phyloP scores from a whole-genome alignment of 139 green algal species.

The Tetradesmus lagerheimii region DNA sequence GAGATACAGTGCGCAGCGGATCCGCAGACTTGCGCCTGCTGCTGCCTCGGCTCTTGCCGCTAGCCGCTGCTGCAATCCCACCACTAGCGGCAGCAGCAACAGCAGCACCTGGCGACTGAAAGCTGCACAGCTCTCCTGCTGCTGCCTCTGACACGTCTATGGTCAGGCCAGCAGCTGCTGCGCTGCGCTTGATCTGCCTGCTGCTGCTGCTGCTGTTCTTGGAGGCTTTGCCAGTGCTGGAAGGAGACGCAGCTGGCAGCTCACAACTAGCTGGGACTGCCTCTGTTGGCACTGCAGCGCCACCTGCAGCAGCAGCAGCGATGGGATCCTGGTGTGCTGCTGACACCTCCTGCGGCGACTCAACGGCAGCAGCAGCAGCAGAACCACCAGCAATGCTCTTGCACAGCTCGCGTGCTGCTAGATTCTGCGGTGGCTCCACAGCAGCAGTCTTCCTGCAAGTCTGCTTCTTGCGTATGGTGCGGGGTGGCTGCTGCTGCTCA shows the following conservation, averaged over 20 bases:
- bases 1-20: not conserved
- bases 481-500: not conserved
- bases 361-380: not conserved
- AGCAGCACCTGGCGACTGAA: conserved; percentile 14
- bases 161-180: not conserved
- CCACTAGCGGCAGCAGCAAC: not conserved
- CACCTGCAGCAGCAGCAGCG: not conserved
- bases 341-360: conserved; percentile 10
- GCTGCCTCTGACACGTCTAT: not conserved
- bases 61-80: not conserved
- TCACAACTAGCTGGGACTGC: too few relatives aligned
- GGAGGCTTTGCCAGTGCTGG: not conserved
- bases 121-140: not conserved
- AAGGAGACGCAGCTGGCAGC: not conserved
- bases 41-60: not conserved
- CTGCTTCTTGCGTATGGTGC: conserved; percentile 30
- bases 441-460: conserved; percentile 21
- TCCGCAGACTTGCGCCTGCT: not conserved
- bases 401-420: too few relatives aligned
- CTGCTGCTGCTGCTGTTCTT: not conserved
- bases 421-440: not conserved
- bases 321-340: not conserved
- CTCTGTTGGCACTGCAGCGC: not conserved
- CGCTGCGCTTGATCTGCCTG: not conserved
- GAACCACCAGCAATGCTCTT: too few relatives aligned